Conservation (phyloP, 345 rosid species). For the Hibiscus syriacus region DNA sequence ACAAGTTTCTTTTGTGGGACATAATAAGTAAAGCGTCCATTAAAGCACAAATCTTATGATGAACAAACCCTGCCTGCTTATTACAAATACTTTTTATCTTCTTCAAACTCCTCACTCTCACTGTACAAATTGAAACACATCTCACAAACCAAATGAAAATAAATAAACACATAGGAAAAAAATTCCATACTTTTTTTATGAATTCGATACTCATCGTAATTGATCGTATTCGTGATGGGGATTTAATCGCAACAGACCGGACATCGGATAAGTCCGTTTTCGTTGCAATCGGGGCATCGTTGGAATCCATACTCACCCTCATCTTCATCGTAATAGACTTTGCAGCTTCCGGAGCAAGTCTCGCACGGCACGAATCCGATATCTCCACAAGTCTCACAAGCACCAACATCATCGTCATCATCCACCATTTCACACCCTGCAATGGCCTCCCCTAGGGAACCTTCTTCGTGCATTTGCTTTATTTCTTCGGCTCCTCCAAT, state of each 20-base stretch:
- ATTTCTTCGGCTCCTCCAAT: constrained; percentile 83
- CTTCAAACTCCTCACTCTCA: neutral
- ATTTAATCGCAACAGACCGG: constrained; percentile 50
- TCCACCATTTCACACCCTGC: constrained; percentile 50
- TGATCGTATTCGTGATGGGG: neutral
- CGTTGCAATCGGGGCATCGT: constrained; percentile 84
- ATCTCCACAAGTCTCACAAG: constrained; percentile 85
- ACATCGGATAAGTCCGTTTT: constrained; percentile 79
- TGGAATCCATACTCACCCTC: constrained; percentile 53
- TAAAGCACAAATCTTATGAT: neutral
- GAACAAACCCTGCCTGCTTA: neutral
- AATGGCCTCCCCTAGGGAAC: constrained; percentile 54
- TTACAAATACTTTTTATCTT: neutral
- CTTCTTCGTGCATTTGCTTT: constrained; percentile 64
- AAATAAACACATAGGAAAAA: neutral
- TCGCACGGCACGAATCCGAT: constrained; percentile 64
- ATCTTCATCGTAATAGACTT: constrained; percentile 42
- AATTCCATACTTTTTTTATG: too few species aligned
- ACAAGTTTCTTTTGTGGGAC: neutral
- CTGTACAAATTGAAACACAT: neutral
- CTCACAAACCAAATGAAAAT: neutral
- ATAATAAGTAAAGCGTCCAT: neutral
- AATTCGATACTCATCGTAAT: neutral
- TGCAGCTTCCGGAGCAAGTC: constrained; percentile 77
- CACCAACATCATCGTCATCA: constrained; percentile 21